Conservation (phyloP, 495 filamentous ascomycete genomes). For the Penicillium paxilli region DNA sequence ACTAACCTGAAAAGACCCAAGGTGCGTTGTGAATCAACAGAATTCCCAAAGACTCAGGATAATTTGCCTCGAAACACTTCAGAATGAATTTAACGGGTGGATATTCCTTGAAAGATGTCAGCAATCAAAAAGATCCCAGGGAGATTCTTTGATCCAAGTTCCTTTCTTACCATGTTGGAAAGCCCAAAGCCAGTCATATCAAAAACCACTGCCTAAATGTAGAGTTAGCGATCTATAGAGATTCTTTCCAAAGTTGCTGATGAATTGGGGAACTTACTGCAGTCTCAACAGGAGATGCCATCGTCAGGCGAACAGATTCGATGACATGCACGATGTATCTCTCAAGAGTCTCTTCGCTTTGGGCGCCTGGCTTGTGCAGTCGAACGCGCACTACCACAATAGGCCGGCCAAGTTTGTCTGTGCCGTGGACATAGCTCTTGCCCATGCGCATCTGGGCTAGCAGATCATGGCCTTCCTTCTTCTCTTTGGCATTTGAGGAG, state of each 20-base stretch:
- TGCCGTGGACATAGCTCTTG: slow-evolving; percentile 86
- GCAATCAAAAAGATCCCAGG: not conserved
- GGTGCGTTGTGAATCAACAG: slow-evolving; percentile 92
- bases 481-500: slow-evolving; percentile 48
- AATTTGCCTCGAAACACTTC: slow-evolving; percentile 96
- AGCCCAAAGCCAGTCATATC: slow-evolving; percentile 92
- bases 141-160: not conserved
- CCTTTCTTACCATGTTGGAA: slow-evolving; percentile 75
- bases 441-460: slow-evolving; percentile 82
- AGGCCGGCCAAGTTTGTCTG: slow-evolving; percentile 78
- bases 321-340: slow-evolving; percentile 89
- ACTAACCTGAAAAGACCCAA: slow-evolving; percentile 85
- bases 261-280: slow-evolving; percentile 58
- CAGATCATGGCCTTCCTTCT: slow-evolving; percentile 75
- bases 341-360: slow-evolving; percentile 78
- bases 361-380: slow-evolving; percentile 81
- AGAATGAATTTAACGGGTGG: slow-evolving; percentile 95
- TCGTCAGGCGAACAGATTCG: slow-evolving; percentile 79
- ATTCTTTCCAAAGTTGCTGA: not conserved
- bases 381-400: slow-evolving; percentile 79
- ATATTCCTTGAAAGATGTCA: slow-evolving; percentile 64
- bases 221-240: slow-evolving; percentile 7
- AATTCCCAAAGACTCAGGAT: slow-evolving; percentile 83
- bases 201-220: slow-evolving; percentile 71
- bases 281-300: slow-evolving; percentile 77